Evolutionary conservation across 805 yeast species (phyloP).

Genomic region (Spathaspora passalidarum): DNA sequence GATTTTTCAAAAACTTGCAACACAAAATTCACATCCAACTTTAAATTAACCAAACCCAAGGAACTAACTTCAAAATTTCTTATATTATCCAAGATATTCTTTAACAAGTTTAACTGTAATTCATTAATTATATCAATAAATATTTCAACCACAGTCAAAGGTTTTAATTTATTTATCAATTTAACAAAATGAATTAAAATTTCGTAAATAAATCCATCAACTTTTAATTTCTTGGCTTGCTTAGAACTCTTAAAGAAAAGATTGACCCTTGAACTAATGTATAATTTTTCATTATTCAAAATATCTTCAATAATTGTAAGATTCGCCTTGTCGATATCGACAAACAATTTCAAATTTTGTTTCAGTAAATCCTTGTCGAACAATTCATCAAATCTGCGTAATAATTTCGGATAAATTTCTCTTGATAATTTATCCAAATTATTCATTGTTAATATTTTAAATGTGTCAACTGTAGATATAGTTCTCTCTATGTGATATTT

Average conservation of each 20-base stretch:
- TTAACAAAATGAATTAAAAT: slow-evolving; percentile 40
- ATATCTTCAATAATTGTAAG: slow-evolving; percentile 40
- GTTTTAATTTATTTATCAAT: slow-evolving; percentile 36
- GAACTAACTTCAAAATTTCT: slow-evolving; percentile 16
- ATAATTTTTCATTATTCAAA: slow-evolving; percentile 31
- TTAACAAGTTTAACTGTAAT: slow-evolving; percentile 34
- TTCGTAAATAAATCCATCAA: slow-evolving; percentile 40
- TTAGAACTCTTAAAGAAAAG: slow-evolving; percentile 18
- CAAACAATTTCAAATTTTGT: slow-evolving; percentile 38
- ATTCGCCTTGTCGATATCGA: slow-evolving; percentile 40
- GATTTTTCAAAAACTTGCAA: slow-evolving; percentile 38
- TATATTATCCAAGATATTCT: slow-evolving; percentile 29
- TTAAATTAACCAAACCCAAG: slow-evolving; percentile 23
- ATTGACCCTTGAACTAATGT: slow-evolving; percentile 27
- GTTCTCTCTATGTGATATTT: slow-evolving; percentile 29
- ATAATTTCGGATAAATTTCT: slow-evolving; percentile 28
- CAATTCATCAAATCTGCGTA: slow-evolving; percentile 29
- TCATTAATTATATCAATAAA: slow-evolving; percentile 36
- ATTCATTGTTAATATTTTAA: slow-evolving; percentile 42
- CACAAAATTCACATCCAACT: slow-evolving; percentile 36
- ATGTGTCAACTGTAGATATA: slow-evolving; percentile 16
- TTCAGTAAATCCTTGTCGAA: slow-evolving; percentile 33
- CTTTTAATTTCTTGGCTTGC: slow-evolving; percentile 13
- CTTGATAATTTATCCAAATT: slow-evolving; percentile 37
- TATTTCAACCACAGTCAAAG: slow-evolving; percentile 35